Evolutionary conservation across 495 filamentous ascomycete species (phyloP), one percentile per base, ranked within the genome.

Genomic region (Elasticomyces elasticus): DNA sequence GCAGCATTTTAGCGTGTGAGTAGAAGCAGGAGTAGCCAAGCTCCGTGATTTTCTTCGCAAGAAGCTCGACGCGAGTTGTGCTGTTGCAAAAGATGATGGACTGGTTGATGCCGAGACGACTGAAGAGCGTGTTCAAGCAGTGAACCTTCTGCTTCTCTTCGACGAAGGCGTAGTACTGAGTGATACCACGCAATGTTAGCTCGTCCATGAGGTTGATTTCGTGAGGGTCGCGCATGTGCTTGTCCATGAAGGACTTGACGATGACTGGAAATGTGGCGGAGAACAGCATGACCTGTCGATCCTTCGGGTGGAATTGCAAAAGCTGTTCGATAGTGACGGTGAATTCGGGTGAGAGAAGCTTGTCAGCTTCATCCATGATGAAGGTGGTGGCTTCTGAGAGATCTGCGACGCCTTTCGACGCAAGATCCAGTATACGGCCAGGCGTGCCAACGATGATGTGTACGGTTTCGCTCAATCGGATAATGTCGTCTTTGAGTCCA

Each of bases 51-150:
- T 97, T 99, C 75, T 99, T 99, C 30, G 92, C 92, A 19, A 99
- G 78, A 17, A 99, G 75, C 68, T 99, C 92, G 17, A 99, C 92
- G 41, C 92, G 89, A 65, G 95, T 96, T 37, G 92, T 97, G 37
- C 94, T 97, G 68, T 99, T 99, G 76, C 92, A 99, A 74, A 99
- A 99, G 64, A 99, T 99, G 73, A 99, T 99, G 46, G 94, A 97
- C 74, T 99, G 92, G 69, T 99, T 99, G 72, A 99, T 99, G 70
- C 97, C 92, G 12, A 99, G 81, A 72, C 95, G 95, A 49, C 87
- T 94, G 76, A 99, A 99, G 37, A 99, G 82, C 0, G 92, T 99
- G 72, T 99, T 99, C 35, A 99, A 74, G 68, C 92, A 99, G 72
- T 97, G 94, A 9, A 99, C 94, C 71, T 99, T 99, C 68, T 95